These are phyloP conservation scores for Myochromella boudieri DNA, from an alignment of 768 basidiomycete genomes.

Conservation along the genomic window DNA sequence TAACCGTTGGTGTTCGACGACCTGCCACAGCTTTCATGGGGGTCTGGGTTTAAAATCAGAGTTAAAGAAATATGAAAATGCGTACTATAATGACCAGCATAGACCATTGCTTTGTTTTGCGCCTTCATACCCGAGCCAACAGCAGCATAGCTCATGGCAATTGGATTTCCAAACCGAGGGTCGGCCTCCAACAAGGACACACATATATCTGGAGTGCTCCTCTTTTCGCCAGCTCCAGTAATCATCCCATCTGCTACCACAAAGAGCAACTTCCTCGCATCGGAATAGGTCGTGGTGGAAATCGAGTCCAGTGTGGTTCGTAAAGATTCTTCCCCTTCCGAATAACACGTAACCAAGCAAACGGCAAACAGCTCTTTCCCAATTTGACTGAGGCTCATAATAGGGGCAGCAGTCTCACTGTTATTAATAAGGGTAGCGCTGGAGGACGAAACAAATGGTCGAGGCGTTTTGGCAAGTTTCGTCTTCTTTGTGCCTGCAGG, in stretches of 20 bases:
- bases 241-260: slow-evolving; percentile 99
- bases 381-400: slow-evolving; percentile 87
- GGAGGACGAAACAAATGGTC: slow-evolving; percentile 49
- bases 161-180: slow-evolving; percentile 92
- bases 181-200: slow-evolving; percentile 90
- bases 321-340: slow-evolving; percentile 92
- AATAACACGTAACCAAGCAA: slow-evolving; percentile 96
- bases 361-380: slow-evolving; percentile 94
- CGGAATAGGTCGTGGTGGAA: slow-evolving; percentile 87
- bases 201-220: slow-evolving; percentile 95
- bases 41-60: slow-evolving; percentile 4
- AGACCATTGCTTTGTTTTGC: slow-evolving; percentile 95
- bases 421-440: slow-evolving; percentile 56
- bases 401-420: slow-evolving; percentile 49
- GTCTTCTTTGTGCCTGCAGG: slow-evolving; percentile 49
- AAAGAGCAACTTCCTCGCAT: slow-evolving; percentile 88
- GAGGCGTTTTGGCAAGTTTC: slow-evolving; percentile 47
- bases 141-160: slow-evolving; percentile 89
- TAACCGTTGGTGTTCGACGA: slow-evolving; percentile 88
- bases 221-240: slow-evolving; percentile 94
- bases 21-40: slow-evolving; percentile 65
- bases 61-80: slow-evolving; percentile 16
- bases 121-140: slow-evolving; percentile 89
- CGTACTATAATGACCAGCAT: slow-evolving; percentile 99
- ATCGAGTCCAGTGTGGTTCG: slow-evolving; percentile 92